Conservation (phyloP, 2,329 filamentous ascomycete genomes). For the Alternaria sp. region DNA sequence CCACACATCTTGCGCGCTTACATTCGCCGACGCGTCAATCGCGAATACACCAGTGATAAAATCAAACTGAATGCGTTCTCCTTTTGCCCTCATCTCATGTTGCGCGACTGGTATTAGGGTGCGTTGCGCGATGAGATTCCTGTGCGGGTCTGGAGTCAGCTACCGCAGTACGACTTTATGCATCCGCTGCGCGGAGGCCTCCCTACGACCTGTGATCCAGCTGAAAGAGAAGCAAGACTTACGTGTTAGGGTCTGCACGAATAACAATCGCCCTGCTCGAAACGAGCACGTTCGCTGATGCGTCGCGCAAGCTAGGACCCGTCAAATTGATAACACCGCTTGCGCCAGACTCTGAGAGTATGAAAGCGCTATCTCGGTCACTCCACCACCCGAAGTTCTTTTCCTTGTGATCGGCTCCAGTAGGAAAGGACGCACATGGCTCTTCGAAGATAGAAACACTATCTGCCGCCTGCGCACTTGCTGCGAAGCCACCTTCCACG, state of each 20-base stretch:
- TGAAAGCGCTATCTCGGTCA: conserved; percentile 13
- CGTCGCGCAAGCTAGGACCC: not conserved
- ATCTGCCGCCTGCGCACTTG: conserved; percentile 31
- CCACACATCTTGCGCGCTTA: not conserved
- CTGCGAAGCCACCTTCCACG: conserved; percentile 42
- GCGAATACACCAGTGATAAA: not conserved
- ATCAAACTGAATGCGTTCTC: not conserved
- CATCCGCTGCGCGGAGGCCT: not conserved
- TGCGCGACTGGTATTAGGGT: conserved; percentile 41
- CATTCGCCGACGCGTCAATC: not conserved
- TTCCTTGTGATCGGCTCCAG: conserved; percentile 29
- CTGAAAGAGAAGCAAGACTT: conserved; percentile 19
- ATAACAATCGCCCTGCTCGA: not conserved
- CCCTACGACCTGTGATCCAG: not conserved
- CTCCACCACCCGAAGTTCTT: not conserved
- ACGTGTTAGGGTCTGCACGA: not conserved
- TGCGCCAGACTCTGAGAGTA: conserved; percentile 40
- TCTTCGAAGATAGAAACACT: not conserved
- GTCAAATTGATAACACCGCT: conserved; percentile 32
- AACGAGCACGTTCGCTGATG: not conserved
- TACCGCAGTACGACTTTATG: not conserved
- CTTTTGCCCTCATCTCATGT: not conserved
- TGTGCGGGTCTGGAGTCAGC: conserved; percentile 46
- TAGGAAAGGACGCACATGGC: not conserved
- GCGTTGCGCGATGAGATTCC: conserved; percentile 46